Evolutionary conservation across 176 grass and related monocot genomes (phyloP), one percentile per base, ranked within the genome.

Genomic region (Tillandsia fasciculata): DNA sequence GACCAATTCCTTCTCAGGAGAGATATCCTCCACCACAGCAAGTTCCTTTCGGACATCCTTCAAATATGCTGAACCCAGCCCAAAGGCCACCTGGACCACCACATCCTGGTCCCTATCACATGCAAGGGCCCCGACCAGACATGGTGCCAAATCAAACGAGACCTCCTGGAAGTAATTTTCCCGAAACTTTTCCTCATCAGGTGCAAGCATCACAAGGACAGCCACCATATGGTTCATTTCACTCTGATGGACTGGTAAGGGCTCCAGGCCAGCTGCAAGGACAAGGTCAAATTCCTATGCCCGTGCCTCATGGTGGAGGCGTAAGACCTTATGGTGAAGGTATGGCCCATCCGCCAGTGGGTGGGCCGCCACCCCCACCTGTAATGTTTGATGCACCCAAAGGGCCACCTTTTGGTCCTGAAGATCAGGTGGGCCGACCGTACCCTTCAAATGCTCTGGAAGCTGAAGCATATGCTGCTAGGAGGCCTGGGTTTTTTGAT

Each of bases 361-460:
- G 64, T 74, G 72, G 76, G 5, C 64, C 89, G 51, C 76, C 76
- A 56, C 69, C 80, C 69, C 76, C 76, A 56, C 69, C 80, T 72
- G 73, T 23, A 17, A 68, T 59, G 22, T 79, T 81, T 63, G 85
- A 77, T 24, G 53, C 68, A 69, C 48, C 71, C 64, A 51, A 65
- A 33, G 14, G 66, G n/a, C 88, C 85, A 67, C 78, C 64, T 58
- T 91, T 91, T 80, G 75, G 72, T 64, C 74, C 63, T 63, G 86
- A 86, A 75, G 73, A 66, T 66, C 79, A 70, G 71, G 70, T 83
- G 52, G 78, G 75, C 23, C 61, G 50, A 22, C 52, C 78, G 48
- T 73, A 64, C 78, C 17, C 80, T 83, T 48, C 54, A 72, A 90
- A 86, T 86, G 54, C 49, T 77, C 66, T 83, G 49, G 49, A 84